Conservation (phyloP, 2,329 filamentous ascomycete species). For the Cladosporium sp. region DNA sequence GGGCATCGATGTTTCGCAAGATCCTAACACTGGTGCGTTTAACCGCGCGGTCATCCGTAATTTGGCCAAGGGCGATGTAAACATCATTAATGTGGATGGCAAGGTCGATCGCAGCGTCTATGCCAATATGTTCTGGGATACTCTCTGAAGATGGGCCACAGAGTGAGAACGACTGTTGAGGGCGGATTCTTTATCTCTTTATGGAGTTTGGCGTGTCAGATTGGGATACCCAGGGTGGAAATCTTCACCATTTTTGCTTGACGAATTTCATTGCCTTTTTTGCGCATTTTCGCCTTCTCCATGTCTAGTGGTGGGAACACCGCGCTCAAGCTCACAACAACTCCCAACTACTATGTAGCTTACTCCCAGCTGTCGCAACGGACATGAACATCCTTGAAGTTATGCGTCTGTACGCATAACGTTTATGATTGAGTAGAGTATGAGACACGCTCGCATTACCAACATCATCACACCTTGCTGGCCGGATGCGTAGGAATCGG, state of each 20-base stretch:
- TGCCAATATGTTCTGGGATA: conserved; percentile 90
- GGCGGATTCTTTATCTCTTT: neutral
- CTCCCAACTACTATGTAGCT: too few species aligned
- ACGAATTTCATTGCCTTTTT: too few species aligned
- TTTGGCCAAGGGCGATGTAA: conserved; percentile 68
- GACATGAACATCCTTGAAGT: too few species aligned
- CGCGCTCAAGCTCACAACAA: too few species aligned
- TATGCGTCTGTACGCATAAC: neutral
- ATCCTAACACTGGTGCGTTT: conserved; percentile 69
- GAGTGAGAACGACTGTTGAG: neutral
- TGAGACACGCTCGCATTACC: neutral
- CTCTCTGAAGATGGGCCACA: neutral
- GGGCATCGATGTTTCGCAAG: conserved; percentile 84
- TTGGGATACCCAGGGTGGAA: conserved; percentile 1
- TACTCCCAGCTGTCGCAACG: too few species aligned
- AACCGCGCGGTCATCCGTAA: conserved; percentile 77
- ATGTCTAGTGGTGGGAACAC: too few species aligned
- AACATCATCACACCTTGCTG: neutral
- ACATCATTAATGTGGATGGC: conserved; percentile 83
- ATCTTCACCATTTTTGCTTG: neutral
- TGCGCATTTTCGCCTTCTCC: too few species aligned
- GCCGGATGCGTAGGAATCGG: conserved; percentile 9
- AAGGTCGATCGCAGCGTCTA: conserved; percentile 92
- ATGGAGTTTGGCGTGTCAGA: neutral
- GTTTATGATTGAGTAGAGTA: neutral